A percentile compares a stretch with the other conserved stretches of the same genome.
phyloP scores from a whole-genome alignment of 2,329 filamentous ascomycete genomes.

The Escovopsis sp. region DNA sequence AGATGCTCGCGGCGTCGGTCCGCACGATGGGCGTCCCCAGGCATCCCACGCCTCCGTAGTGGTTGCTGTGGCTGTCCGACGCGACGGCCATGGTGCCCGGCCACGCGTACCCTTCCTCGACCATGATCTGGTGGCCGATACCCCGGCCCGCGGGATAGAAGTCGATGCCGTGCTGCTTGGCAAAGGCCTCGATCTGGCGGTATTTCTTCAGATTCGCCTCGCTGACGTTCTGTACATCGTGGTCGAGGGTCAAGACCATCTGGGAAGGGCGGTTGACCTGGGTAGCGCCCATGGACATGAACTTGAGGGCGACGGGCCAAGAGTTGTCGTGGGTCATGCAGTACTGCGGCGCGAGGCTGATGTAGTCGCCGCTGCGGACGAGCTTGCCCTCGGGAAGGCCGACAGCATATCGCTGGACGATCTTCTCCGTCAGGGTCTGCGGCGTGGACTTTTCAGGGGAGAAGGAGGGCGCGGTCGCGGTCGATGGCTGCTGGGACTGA shows the following conservation, averaged over 20 bases:
- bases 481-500: no score
- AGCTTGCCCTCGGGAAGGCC: slow-evolving; percentile 61
- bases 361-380: slow-evolving; percentile 71
- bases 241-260: slow-evolving; percentile 36
- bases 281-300: slow-evolving; percentile 64
- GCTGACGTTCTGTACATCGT: slow-evolving; percentile 75
- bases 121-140: slow-evolving; percentile 87
- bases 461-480: not conserved
- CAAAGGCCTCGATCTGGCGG: slow-evolving; percentile 66
- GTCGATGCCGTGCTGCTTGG: slow-evolving; percentile 57
- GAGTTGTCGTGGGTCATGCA: slow-evolving; percentile 85
- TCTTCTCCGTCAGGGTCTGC: slow-evolving; percentile 85
- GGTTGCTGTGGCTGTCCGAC: slow-evolving; percentile 63
- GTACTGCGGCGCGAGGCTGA: slow-evolving; percentile 37
- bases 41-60: slow-evolving; percentile 68
- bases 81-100: slow-evolving; percentile 73
- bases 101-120: slow-evolving; percentile 59
- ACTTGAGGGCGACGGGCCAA: slow-evolving; percentile 60
- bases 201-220: slow-evolving; percentile 76
- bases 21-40: slow-evolving; percentile 72
- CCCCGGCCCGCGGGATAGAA: slow-evolving; percentile 66
- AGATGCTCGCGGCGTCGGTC: slow-evolving; percentile 76
- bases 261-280: slow-evolving; percentile 57
- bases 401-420: slow-evolving; percentile 70
- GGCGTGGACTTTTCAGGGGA: slow-evolving; percentile 20